phyloP scores from a whole-genome alignment of 805 yeast species.

The Wickerhamomyces chaumierensis region DNA sequence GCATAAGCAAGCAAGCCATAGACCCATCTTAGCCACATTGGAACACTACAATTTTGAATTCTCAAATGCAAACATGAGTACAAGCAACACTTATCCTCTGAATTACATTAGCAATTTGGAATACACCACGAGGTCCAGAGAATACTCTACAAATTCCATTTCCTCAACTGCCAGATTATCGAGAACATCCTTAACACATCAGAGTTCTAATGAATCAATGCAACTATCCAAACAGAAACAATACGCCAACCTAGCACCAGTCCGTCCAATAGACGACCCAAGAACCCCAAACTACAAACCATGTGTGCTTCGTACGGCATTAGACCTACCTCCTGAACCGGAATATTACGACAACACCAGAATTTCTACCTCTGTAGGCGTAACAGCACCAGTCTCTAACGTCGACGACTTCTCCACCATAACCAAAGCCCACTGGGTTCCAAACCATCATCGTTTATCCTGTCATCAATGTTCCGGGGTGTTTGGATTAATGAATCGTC shows the following conservation, averaged over 20 bases:
- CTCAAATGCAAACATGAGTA: background rate
- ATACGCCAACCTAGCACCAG: constrained; percentile 12
- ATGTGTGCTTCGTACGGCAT: constrained; percentile 49
- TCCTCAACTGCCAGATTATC: too few species aligned
- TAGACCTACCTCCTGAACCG: background rate
- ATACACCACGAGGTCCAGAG: background rate
- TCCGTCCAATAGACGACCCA: constrained; percentile 59
- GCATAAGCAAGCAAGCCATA: too few species aligned
- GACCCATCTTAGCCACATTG: background rate
- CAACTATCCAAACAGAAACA: constrained; percentile 9
- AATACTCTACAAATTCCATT: background rate
- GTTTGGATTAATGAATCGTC: constrained; percentile 56
- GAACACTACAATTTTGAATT: background rate
- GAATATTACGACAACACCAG: background rate
- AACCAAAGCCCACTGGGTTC: constrained; percentile 47
- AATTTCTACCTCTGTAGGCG: background rate
- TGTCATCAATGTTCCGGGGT: constrained; percentile 51
- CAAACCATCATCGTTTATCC: constrained; percentile 41
- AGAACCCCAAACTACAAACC: constrained; percentile 71
- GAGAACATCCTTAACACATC: constrained; percentile 9
- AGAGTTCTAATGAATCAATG: constrained; percentile 13
- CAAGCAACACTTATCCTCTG: too few species aligned
- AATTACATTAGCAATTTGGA: constrained; percentile 6
- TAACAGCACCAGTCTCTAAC: too few species aligned
- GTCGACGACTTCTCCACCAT: constrained; percentile 1